phyloP scores from a whole-genome alignment of 2,329 filamentous ascomycete genomes.

The Ophiostoma montium region DNA sequence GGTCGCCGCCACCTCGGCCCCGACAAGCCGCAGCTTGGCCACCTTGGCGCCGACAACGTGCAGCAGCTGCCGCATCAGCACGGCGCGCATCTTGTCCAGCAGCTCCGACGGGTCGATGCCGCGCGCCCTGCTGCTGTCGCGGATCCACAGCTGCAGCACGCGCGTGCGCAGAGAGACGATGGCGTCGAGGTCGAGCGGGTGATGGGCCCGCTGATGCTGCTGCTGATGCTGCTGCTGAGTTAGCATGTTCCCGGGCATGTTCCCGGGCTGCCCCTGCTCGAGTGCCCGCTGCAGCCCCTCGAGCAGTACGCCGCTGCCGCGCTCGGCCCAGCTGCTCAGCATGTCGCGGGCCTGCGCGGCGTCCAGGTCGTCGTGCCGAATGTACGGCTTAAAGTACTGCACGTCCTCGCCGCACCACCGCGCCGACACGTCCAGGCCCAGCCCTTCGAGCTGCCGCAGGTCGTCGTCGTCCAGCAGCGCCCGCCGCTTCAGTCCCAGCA shows the following conservation, averaged over 20 bases:
- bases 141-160: conserved; percentile 62
- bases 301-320: conserved; percentile 44
- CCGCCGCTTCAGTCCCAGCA: conserved; percentile 53
- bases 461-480: conserved; percentile 59
- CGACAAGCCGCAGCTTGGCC: conserved; percentile 48
- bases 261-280: conserved; percentile 19
- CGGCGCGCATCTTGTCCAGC: conserved; percentile 51
- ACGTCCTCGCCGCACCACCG: conserved; percentile 75
- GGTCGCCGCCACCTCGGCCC: conserved; percentile 46
- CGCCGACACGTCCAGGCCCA: conserved; percentile 65
- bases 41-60: conserved; percentile 49
- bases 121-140: conserved; percentile 47
- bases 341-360: conserved; percentile 44
- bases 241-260: no score
- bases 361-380: conserved; percentile 64
- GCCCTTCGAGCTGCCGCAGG: conserved; percentile 49
- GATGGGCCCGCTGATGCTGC: not conserved
- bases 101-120: conserved; percentile 56
- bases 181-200: conserved; percentile 47
- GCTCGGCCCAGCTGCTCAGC: conserved; percentile 48
- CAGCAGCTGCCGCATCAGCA: conserved; percentile 55
- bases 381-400: conserved; percentile 72
- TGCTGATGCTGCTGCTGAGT: not conserved
- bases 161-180: conserved; percentile 56
- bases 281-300: conserved; percentile 49